These are phyloP conservation scores for Russula earlei DNA, from an alignment of 768 basidiomycete genomes.

Conservation along the genomic window DNA sequence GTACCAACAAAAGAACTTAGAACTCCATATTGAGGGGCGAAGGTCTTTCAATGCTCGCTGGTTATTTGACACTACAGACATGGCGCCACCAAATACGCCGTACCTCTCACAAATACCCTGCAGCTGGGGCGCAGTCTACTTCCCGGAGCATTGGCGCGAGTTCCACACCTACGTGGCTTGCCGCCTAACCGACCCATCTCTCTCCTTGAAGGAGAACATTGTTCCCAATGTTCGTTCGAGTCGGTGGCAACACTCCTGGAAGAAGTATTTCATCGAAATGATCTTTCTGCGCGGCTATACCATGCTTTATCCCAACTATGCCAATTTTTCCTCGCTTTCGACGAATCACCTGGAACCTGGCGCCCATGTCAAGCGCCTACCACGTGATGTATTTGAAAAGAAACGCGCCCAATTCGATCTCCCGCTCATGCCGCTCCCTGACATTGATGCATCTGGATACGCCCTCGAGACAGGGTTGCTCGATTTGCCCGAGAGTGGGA, in stretches of 20 bases:
- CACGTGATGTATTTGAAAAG: constrained; percentile 36
- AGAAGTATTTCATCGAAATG: constrained; percentile 83
- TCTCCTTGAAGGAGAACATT: constrained; percentile 34
- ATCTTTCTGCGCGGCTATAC: constrained; percentile 72
- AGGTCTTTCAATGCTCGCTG: constrained; percentile 55
- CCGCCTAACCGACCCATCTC: constrained; percentile 42
- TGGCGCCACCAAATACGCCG: constrained; percentile 45
- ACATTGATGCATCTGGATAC: constrained; percentile 20
- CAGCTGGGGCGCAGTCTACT: constrained; percentile 89
- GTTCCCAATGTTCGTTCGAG: constrained; percentile 76
- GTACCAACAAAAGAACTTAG: constrained; percentile 78
- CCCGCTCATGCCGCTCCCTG: constrained; percentile 53
- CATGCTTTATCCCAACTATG: constrained; percentile 86
- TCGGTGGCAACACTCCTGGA: constrained; percentile 77
- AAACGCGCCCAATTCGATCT: constrained; percentile 58
- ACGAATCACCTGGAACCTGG: constrained; percentile 88
- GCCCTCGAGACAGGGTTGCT: constrained; percentile 33
- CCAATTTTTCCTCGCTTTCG: constrained; percentile 60
- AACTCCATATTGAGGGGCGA: constrained; percentile 60
- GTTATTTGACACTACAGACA: constrained; percentile 38
- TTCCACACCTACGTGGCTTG: constrained; percentile 69
- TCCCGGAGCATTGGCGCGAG: constrained; percentile 81
- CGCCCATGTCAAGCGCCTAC: constrained; percentile 59
- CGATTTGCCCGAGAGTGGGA: constrained; percentile 43
- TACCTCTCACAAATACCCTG: constrained; percentile 85